Base-by-base conservation (phyloP, 495 filamentous ascomycete species). In the Penicillium angulare region DNA sequence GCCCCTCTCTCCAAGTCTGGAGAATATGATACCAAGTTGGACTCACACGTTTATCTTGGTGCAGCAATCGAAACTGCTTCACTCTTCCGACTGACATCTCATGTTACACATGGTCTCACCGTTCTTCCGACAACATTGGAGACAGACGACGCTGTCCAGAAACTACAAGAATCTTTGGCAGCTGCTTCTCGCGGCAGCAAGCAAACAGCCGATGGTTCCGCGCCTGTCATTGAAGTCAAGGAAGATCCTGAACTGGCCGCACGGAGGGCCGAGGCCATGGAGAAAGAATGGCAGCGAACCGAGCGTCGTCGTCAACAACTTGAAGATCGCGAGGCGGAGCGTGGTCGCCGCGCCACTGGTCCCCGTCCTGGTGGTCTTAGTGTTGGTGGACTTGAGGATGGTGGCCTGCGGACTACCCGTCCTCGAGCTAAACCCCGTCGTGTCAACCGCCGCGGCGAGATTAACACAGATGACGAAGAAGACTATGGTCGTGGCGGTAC, bases 201-300 rank as follows among this genome's bases (percentile, higher is more conserved):
- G 52, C 75, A 81, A 46, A 83, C 84, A 13, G 84, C 75, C 5
- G 80, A 87, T 53, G 76, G 79, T 24, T 66, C 71, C 15, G 76
- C 75, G 26, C 78, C 76, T n/a, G 66, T 83, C 7, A 79, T 86
- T 49, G 73, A 78, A 45, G 71, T 85, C 33, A 79, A 73, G 52
- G 83, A 85, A 51, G 91, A 97, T 61, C 92, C 92, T 1, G 91
- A 95, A 64, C 72, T 90, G 13, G 84, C 84, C 40, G 86, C 87
- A 72, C 81, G 79, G 56, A 76, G 86, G 63, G 90, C 89, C 1
- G 90, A 95, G 61, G 45, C 80, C 21, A 81, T 83, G 10, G 86
- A 91, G 69, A 85, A 82, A 56, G 85, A 90, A 67, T 84, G 84
- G 32, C 62, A 78, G 56, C 85, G 80, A 59, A 78, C 80, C 7